Evolutionary conservation across 768 basidiomycete species (phyloP).

Genomic region (Lactarius vividus): DNA sequence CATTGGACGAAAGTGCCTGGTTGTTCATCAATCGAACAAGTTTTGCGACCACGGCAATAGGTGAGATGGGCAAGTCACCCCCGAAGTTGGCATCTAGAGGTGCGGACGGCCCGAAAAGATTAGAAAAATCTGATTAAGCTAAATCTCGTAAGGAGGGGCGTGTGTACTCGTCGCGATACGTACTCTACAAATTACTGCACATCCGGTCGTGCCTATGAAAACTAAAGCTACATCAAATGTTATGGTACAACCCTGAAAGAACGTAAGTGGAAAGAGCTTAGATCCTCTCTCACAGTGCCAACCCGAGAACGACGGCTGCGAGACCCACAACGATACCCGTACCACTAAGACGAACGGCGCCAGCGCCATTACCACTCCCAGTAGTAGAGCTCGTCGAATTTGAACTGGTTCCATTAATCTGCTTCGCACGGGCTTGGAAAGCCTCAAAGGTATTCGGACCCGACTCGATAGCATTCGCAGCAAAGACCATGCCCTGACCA

Average conservation of each 20-base stretch:
- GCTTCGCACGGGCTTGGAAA: constrained; percentile 47
- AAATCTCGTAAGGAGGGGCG: not conserved
- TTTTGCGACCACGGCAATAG: not conserved
- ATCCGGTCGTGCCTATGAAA: not conserved
- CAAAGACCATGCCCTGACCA: constrained; percentile 58
- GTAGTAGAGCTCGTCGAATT: constrained; percentile 11
- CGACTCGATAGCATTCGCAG: constrained; percentile 50
- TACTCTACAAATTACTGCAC: constrained; percentile 8
- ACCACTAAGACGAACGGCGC: constrained; percentile 24
- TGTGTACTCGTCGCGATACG: constrained; percentile 1
- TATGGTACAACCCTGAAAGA: constrained; percentile 17
- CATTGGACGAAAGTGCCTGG: constrained; percentile 1
- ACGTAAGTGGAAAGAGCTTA: not conserved
- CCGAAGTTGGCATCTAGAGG: not conserved
- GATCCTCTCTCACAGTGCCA: constrained; percentile 5
- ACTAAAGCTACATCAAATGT: constrained; percentile 17
- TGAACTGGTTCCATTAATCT: constrained; percentile 40
- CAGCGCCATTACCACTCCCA: constrained; percentile 20
- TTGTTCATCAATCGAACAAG: constrained; percentile 11
- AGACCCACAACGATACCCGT: constrained; percentile 1
- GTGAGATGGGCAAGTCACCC: not conserved
- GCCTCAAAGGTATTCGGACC: constrained; percentile 54
- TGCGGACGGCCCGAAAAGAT: not conserved
- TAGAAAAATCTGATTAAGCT: not conserved
- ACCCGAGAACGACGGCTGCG: constrained; percentile 15